Conservation (phyloP, 768 basidiomycete genomes). For the Fistulinella prunicolor region DNA sequence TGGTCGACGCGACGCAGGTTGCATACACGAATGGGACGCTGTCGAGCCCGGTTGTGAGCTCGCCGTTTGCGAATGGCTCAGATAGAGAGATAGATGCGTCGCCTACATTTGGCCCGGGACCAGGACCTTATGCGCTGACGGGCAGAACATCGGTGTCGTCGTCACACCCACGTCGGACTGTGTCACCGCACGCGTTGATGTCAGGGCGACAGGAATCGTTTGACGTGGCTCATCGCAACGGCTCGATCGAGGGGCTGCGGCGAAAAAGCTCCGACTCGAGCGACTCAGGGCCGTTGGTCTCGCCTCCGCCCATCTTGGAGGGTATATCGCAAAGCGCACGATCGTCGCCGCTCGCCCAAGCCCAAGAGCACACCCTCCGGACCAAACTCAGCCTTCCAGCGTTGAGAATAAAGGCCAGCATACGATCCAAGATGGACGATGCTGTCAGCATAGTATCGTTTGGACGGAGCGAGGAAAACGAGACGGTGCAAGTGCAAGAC, state of each 20-base stretch:
- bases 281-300: conserved; percentile 36
- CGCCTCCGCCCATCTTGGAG: conserved; percentile 41
- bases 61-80: conserved; percentile 6
- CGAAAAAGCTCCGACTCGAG: conserved; percentile 26
- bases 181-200: conserved; percentile 14
- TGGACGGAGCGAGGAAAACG: conserved; percentile 34
- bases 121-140: no score
- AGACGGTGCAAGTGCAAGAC: conserved; percentile 73
- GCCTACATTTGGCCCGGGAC: neutral
- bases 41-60: conserved; percentile 11
- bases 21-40: neutral
- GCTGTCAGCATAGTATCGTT: conserved; percentile 26
- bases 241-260: conserved; percentile 19
- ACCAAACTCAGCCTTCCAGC: conserved; percentile 70
- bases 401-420: conserved; percentile 44
- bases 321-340: conserved; percentile 34
- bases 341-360: conserved; percentile 27
- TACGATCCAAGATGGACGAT: conserved; percentile 31
- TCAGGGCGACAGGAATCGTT: conserved; percentile 14
- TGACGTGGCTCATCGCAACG: conserved; percentile 15
- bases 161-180: conserved; percentile 6
- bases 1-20: neutral
- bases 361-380: conserved; percentile 39
- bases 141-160: conserved; percentile 14
- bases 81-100: conserved; percentile 24